phyloP scores from a whole-genome alignment of 495 filamentous ascomycete genomes.

The Ramalina peruviana region DNA sequence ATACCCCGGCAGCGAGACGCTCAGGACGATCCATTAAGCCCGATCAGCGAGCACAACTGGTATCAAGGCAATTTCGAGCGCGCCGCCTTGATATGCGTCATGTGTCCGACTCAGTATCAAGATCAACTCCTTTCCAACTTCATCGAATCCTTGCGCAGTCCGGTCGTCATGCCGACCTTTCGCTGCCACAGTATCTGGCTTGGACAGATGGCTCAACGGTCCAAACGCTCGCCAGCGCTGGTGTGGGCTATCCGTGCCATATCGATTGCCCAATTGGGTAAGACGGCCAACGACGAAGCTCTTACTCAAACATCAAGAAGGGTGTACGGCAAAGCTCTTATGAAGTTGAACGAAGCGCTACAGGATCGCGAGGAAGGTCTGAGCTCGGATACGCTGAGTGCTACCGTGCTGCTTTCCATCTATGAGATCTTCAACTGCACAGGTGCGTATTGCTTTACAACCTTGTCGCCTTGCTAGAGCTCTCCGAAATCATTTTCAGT shows the following conservation, averaged over 20 bases:
- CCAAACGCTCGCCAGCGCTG: constrained; percentile 1
- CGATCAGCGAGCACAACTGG: background rate
- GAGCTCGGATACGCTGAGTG: constrained; percentile 16
- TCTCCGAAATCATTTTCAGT: too few relatives aligned
- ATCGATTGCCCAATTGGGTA: constrained; percentile 1
- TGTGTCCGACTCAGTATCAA: constrained; percentile 6
- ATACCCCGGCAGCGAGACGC: too few relatives aligned
- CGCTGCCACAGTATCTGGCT: constrained; percentile 8
- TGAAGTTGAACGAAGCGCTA: constrained; percentile 18
- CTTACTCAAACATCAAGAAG: constrained; percentile 14
- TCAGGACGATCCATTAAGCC: too few relatives aligned
- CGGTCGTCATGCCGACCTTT: background rate
- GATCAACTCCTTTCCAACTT: constrained; percentile 4
- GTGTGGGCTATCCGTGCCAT: constrained; percentile 2
- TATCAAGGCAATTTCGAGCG: background rate
- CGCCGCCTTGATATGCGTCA: background rate
- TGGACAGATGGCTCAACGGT: background rate
- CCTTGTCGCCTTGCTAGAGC: too few relatives aligned
- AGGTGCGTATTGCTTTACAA: background rate
- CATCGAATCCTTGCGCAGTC: background rate
- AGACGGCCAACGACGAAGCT: constrained; percentile 4
- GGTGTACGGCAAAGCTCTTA: constrained; percentile 23
- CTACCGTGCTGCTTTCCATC: constrained; percentile 22
- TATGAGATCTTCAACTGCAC: constrained; percentile 26
- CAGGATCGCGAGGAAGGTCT: constrained; percentile 12